Evolutionary conservation across 495 filamentous ascomycete species (phyloP), one percentile per base, ranked within the genome.

Genomic region (Xylaria acuta): DNA sequence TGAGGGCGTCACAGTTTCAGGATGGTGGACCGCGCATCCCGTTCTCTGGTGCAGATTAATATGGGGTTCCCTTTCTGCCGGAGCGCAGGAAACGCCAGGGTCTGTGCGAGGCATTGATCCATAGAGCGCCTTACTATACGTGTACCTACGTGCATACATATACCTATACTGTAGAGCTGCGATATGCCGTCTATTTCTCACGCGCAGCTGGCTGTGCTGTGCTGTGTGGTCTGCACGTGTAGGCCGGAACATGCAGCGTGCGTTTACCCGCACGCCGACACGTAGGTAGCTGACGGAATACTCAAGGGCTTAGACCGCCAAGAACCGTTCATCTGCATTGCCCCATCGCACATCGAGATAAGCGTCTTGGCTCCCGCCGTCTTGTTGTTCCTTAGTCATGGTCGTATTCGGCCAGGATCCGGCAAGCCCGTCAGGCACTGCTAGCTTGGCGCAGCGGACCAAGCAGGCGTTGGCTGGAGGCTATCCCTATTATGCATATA

Each of bases 281-380:
- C 58, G 58, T 38, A 60, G 34, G 34, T 36, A 60, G 58, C 58
- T 60, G 27, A 59, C 54, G 54, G 54, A 59, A 60, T 40, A 38
- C 34, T 60, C n/a, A 18, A 41, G 4, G 60, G 36, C 60, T 64
- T 64, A 64, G 60, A 64, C 38, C 38, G 60, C 60, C 60, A 64
- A 64, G 60, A 27, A 16, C 38, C 22, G 36, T n/a, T n/a, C 49
- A 36, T 67, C 65, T 43, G 65, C 65, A 67, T 54, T 40, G 47
- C 34, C 47, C 65, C 65, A 49, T 67, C 43, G 12, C 34, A 41
- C 43, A 56, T 67, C 65, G 49, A 56, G 65, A 67, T 67, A 30
- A n/a, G 65, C 49, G 65, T 67, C 65, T 67, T 67, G 65, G 65
- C 65, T 66, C 64, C 64, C 64, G 60, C 27, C 60, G 27, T 4